phyloP scores from a whole-genome alignment of 805 yeast genomes.

The Diddensiella caesifluorescens region DNA sequence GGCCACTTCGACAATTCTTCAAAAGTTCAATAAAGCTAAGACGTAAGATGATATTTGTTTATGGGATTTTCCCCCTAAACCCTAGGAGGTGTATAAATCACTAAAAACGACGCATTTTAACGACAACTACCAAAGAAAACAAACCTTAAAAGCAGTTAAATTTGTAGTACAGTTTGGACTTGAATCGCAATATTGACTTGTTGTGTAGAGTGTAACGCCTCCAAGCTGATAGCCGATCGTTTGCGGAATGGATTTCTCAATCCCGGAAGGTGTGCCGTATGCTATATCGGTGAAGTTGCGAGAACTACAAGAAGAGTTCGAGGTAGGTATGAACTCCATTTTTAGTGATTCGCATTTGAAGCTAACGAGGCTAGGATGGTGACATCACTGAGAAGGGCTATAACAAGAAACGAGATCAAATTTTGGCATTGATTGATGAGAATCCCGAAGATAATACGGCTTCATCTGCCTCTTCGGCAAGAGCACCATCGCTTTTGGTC shows the following conservation, averaged over 20 bases:
- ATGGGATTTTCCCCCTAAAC: too few relatives aligned
- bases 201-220: not conserved
- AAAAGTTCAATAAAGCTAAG: too few relatives aligned
- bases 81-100: too few relatives aligned
- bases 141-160: too few relatives aligned
- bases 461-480: conserved; percentile 16
- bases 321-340: conserved; percentile 21
- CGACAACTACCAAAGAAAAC: too few relatives aligned
- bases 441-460: too few relatives aligned
- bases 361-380: conserved; percentile 42
- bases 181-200: not conserved
- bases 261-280: conserved; percentile 41
- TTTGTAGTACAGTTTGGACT: not conserved
- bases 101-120: too few relatives aligned
- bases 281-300: conserved; percentile 36
- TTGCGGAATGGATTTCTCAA: conserved; percentile 49
- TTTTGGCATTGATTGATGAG: conserved; percentile 27
- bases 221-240: not conserved
- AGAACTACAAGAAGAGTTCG: conserved; percentile 45
- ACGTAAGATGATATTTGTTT: too few relatives aligned
- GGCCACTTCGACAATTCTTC: too few relatives aligned
- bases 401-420: conserved; percentile 47
- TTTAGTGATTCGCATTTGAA: not conserved
- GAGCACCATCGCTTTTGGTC: conserved; percentile 9
- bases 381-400: conserved; percentile 72